Percentiles rank a stretch among this genome's conserved stretches.
Evolutionary conservation across 1,284 basidiomycete species (phyloP).

Genomic region (Sanghuangporus weigelae): DNA sequence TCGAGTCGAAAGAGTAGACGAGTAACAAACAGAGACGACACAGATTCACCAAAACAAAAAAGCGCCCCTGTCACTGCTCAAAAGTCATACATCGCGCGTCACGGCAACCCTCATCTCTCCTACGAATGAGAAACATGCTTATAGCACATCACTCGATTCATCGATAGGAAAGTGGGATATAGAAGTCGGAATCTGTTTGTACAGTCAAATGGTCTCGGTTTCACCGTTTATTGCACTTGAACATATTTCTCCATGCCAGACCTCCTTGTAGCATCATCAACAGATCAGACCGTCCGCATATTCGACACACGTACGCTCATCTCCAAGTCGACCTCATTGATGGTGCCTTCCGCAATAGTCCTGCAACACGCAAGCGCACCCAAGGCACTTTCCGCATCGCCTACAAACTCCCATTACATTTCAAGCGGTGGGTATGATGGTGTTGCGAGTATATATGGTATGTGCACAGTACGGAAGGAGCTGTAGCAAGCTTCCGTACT

Average conservation of each 20-base stretch:
- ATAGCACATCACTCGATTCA: slow-evolving; percentile 73
- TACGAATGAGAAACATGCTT: slow-evolving; percentile 34
- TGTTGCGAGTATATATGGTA: slow-evolving; percentile 84
- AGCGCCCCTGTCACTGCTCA: slow-evolving; percentile 61
- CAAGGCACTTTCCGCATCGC: slow-evolving; percentile 58
- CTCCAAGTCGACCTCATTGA: slow-evolving; percentile 25
- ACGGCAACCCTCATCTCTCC: slow-evolving; percentile 53
- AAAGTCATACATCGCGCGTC: slow-evolving; percentile 70
- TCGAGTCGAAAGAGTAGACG: slow-evolving; percentile 8
- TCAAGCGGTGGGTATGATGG: slow-evolving; percentile 83
- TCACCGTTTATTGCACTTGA: slow-evolving; percentile 62
- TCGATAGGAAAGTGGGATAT: slow-evolving; percentile 71
- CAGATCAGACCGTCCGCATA: slow-evolving; percentile 61
- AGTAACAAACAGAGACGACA: slow-evolving; percentile 21
- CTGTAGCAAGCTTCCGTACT: slow-evolving; percentile 65
- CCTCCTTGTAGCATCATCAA: slow-evolving; percentile 51
- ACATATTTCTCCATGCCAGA: slow-evolving; percentile 3
- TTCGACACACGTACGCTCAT: slow-evolving; percentile 52
- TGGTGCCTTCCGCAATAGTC: slow-evolving; percentile 38
- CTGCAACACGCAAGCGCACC: slow-evolving; percentile 73
- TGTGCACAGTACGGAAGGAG: slow-evolving; percentile 59
- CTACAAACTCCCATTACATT: slow-evolving; percentile 56
- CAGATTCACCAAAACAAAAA: slow-evolving; percentile 42
- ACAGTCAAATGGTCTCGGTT: slow-evolving; percentile 64
- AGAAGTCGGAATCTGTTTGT: slow-evolving; percentile 58